Percentiles rank a stretch among this genome's conserved stretches.
These are phyloP conservation scores for Lithospermum erythrorhizon DNA, from an alignment of 257 asterid species.

Conservation along the genomic window DNA sequence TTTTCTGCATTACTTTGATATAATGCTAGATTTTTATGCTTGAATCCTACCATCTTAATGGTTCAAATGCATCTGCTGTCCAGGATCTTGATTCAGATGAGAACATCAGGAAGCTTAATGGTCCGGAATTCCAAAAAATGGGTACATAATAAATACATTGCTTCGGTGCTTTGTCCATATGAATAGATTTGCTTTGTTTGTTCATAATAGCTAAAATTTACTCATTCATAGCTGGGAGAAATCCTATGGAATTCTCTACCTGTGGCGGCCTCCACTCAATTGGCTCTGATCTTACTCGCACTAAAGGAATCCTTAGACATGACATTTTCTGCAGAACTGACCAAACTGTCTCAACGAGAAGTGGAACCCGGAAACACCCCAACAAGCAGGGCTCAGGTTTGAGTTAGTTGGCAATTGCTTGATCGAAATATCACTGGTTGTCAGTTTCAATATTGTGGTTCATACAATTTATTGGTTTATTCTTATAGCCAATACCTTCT, in stretches of 20 bases:
- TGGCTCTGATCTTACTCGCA: conserved; percentile 83
- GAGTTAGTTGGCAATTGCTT: background rate
- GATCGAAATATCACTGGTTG: background rate
- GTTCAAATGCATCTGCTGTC: conserved; percentile 7
- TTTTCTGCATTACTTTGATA: background rate
- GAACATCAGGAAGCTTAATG: conserved; percentile 25
- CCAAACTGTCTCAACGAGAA: conserved; percentile 33
- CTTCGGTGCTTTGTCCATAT: background rate
- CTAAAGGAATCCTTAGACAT: conserved; percentile 45
- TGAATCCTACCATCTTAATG: background rate
- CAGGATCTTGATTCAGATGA: conserved; percentile 51
- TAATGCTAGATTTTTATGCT: conserved; percentile 1
- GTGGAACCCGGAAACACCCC: conserved; percentile 54
- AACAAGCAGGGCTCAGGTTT: conserved; percentile 68
- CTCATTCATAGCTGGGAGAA: conserved; percentile 26
- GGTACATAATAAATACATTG: conserved; percentile 24
- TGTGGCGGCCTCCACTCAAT: conserved; percentile 88
- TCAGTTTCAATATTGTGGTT: no score
- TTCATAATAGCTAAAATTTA: background rate
- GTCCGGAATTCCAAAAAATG: conserved; percentile 22
- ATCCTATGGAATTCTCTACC: conserved; percentile 58
- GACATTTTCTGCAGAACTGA: conserved; percentile 45
- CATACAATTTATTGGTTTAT: background rate
- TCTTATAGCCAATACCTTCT: conserved; percentile 60
- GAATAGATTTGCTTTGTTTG: background rate